Conservation (phyloP, 495 filamentous ascomycete genomes). For the Xylaria telfairii region DNA sequence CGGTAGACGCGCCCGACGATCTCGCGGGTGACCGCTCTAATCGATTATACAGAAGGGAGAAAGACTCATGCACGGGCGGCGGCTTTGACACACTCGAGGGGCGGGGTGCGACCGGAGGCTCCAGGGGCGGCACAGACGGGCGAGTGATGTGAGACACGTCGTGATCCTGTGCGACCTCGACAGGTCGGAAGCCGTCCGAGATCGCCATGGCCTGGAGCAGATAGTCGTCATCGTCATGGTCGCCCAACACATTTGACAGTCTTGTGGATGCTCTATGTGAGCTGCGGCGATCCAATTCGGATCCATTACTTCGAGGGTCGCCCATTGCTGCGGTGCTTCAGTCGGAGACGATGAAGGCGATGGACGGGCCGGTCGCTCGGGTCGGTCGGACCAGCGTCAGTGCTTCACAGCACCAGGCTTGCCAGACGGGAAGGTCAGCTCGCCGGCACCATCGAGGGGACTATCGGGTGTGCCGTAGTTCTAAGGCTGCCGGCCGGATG, state of each 20-base stretch:
- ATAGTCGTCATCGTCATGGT: conserved; percentile 44
- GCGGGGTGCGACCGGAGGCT: conserved; percentile 32
- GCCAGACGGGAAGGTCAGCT: conserved; percentile 31
- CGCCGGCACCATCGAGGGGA: conserved; percentile 34
- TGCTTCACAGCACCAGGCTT: conserved; percentile 44
- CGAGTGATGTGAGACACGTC: conserved; percentile 25
- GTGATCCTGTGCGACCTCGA: conserved; percentile 43
- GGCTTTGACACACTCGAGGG: conserved; percentile 58
- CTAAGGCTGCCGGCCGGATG: background rate
- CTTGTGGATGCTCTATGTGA: conserved; percentile 45
- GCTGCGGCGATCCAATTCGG: conserved; percentile 43
- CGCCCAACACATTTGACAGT: conserved; percentile 32
- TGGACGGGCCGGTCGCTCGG: conserved; percentile 25
- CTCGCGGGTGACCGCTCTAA: conserved; percentile 38
- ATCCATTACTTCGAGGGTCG: conserved; percentile 35
- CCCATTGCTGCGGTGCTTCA: conserved; percentile 41
- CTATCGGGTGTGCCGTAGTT: background rate
- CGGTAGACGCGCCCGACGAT: conserved; percentile 40
- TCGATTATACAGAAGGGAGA: conserved; percentile 51
- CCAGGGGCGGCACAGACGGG: conserved; percentile 30
- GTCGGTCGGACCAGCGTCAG: conserved; percentile 26
- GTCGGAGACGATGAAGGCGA: background rate
- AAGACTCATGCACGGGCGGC: conserved; percentile 44
- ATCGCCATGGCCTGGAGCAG: conserved; percentile 49
- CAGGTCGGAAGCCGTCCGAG: conserved; percentile 51